A percentile compares a stretch with the other conserved stretches of the same genome.
Evolutionary conservation across 2,329 filamentous ascomycete species (phyloP).

Genomic region (Orbilia blumenaviensis): DNA sequence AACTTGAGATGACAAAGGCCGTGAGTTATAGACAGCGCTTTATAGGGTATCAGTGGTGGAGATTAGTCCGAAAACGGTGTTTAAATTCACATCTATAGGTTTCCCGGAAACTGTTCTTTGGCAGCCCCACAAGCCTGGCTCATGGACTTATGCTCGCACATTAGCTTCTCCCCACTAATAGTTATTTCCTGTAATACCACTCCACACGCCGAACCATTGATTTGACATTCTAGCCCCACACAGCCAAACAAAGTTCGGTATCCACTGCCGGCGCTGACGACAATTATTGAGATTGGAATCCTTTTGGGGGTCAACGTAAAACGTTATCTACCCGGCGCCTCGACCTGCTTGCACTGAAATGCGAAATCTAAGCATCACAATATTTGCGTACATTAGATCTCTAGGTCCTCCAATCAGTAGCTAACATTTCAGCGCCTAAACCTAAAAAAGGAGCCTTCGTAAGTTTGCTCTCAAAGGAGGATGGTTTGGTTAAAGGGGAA

Average conservation of each 20-base stretch:
- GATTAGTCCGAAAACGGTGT: neutral
- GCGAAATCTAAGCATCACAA: neutral
- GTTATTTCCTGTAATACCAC: neutral
- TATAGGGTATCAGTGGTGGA: neutral
- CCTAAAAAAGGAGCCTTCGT: conserved; percentile 16
- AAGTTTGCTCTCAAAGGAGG: conserved; percentile 29
- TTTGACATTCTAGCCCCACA: neutral
- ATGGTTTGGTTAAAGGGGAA: conserved; percentile 14
- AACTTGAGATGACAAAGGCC: neutral
- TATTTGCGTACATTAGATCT: neutral
- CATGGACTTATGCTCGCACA: neutral
- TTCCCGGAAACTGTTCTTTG: neutral
- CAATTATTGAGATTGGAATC: neutral
- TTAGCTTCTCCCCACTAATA: neutral
- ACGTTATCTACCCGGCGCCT: conserved; percentile 13
- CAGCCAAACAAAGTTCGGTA: neutral
- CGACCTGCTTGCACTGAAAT: conserved; percentile 10
- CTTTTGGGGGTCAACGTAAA: neutral
- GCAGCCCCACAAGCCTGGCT: neutral
- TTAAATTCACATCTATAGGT: neutral
- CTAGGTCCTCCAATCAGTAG: neutral
- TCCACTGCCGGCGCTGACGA: neutral
- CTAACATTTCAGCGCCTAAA: conserved; percentile 15
- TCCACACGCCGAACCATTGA: conserved; percentile 2
- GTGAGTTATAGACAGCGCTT: neutral